These are phyloP conservation scores for Colletotrichum musae DNA, from an alignment of 2,329 filamentous ascomycete genomes.

Conservation along the genomic window DNA sequence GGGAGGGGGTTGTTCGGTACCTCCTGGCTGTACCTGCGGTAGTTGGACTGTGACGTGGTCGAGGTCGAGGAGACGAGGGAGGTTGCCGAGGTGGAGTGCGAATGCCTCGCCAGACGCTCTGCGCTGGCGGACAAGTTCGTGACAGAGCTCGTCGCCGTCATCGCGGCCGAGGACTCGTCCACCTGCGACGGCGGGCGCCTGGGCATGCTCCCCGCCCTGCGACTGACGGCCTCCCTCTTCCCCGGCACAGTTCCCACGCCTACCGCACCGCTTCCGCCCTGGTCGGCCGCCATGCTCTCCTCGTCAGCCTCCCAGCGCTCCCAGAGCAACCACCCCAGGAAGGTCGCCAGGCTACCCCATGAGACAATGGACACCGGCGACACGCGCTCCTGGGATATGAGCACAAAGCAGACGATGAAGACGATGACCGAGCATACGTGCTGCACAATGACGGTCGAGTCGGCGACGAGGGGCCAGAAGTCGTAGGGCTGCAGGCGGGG, in stretches of 20 bases:
- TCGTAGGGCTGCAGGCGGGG: conserved; percentile 95
- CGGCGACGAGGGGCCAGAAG: conserved; percentile 96
- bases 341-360: conserved; percentile 85
- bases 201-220: conserved; percentile 53
- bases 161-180: conserved; percentile 26
- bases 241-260: conserved; percentile 45
- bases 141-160: conserved; percentile 27
- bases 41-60: conserved; percentile 45
- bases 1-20: neutral
- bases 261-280: conserved; percentile 53
- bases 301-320: conserved; percentile 89
- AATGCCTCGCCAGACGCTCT: conserved; percentile 55
- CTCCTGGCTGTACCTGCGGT: conserved; percentile 41
- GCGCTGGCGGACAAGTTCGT: conserved; percentile 27
- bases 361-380: conserved; percentile 91
- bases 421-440: conserved; percentile 96
- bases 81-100: conserved; percentile 67
- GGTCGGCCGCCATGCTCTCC: conserved; percentile 36
- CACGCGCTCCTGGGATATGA: conserved; percentile 89
- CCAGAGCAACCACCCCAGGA: conserved; percentile 91
- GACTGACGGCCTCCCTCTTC: conserved; percentile 50
- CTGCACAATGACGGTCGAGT: conserved; percentile 96
- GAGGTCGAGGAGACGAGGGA: conserved; percentile 66
- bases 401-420: conserved; percentile 93
- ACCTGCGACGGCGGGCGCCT: conserved; percentile 48